Evolutionary conservation across 129 eudicot species (phyloP).

Genomic region (carrot (Daucus carota)): DH1_v3.0 NC_030382.2:48775001-48775500

Average conservation of each 20-base stretch:
- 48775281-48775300: neutral
- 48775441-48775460: too few relatives aligned
- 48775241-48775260: neutral
- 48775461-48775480: too few relatives aligned
- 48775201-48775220: neutral
- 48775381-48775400: neutral
- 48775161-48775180: neutral
- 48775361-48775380: neutral
- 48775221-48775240: neutral
- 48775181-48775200: neutral
- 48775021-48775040: too few relatives aligned
- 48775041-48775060: too few relatives aligned
- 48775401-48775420: neutral
- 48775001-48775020: too few relatives aligned
- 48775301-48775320: neutral
- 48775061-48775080: too few relatives aligned
- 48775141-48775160: neutral
- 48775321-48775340: neutral
- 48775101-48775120: neutral
- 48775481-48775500: too few relatives aligned
- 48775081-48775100: too few relatives aligned
- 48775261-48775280: neutral
- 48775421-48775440: neutral
- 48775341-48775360: conserved; percentile 2
- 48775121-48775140: neutral